phyloP scores from a whole-genome alignment of 192 early-diverging fungal genomes.

The Coemansia sp. region DNA sequence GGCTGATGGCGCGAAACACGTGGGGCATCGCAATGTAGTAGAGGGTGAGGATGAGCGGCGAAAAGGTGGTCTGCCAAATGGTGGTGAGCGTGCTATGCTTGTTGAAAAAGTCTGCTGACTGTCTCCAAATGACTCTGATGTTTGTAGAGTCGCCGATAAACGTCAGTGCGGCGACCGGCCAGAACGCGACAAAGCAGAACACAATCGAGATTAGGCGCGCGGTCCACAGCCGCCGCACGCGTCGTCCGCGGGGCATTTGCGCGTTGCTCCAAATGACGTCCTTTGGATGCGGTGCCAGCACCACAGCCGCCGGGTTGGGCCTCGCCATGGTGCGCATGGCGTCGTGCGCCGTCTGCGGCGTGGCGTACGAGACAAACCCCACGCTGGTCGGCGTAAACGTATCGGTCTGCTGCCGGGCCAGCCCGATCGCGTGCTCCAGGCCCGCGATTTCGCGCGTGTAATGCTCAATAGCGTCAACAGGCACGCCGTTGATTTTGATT shows the following conservation, averaged over 20 bases:
- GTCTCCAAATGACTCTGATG: constrained; percentile 54
- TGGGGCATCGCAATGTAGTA: constrained; percentile 65
- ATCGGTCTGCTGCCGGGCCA: constrained; percentile 43
- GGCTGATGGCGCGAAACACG: constrained; percentile 57
- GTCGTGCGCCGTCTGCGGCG: constrained; percentile 49
- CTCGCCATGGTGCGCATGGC: constrained; percentile 32
- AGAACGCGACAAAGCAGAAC: constrained; percentile 62
- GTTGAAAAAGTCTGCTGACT: constrained; percentile 49
- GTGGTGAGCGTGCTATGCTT: constrained; percentile 52
- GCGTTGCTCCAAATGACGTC: constrained; percentile 76
- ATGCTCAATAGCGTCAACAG: constrained; percentile 68
- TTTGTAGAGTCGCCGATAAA: constrained; percentile 57
- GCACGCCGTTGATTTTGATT: constrained; percentile 41
- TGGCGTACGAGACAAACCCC: constrained; percentile 65
- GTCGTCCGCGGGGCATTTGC: constrained; percentile 51
- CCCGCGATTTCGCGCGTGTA: constrained; percentile 61
- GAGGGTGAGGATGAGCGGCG: constrained; percentile 61
- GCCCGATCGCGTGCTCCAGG: constrained; percentile 54
- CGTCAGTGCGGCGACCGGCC: constrained; percentile 62
- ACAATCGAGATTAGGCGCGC: constrained; percentile 49
- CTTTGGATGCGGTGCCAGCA: constrained; percentile 64
- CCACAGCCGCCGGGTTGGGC: constrained; percentile 11
- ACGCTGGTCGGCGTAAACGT: constrained; percentile 60
- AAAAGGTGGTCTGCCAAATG: constrained; percentile 61
- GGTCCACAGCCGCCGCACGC: constrained; percentile 38